Evolutionary conservation across 768 basidiomycete species (phyloP), one percentile per base, ranked within the genome.

Genomic region (Chalciporus chontae): DNA sequence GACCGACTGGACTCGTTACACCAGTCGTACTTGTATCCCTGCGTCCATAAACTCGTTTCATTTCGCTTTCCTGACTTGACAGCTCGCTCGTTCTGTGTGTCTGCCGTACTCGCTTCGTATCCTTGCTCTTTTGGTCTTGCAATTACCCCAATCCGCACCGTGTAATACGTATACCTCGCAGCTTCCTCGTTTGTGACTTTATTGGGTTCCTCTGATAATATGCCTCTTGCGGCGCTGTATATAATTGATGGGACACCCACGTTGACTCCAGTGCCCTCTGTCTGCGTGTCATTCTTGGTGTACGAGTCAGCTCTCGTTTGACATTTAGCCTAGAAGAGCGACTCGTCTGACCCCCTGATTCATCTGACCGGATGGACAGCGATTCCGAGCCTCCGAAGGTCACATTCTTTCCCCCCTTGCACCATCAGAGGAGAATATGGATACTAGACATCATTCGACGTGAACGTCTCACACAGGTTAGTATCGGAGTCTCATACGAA

Each of bases 401-500:
- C 8, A 77, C 75, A 0, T 90, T 90, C 67, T 75, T 78, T 51
- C 87, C 87, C 14, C 81, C 83, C 0, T 73, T 90, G 24, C 73
- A 75, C 54, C 75, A 84, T 19, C 85, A 90, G 61, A 74, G 87
- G 32, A 75, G 82, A 41, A 80, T 84, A 47, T 90, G 87, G 87
- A 73, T 86, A 11, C 71, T 90, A 1, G 77, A 85, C 55, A 68
- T 77, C 19, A 65, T 90, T 23, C 71, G 87, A 23, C 72, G 76
- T 26, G 81, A 86, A 55, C 67, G 66, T 17, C 73, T 85, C 32
- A 70, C 76, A 10, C 71, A 77, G 63, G 85, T 83, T 53, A 45
- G 73, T 62, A 5, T 36, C 29, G 24, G 27, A 15, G 11, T 42
- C 42, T 19, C 29, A 8, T 5, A 17, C 10, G 15, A 36, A 19